phyloP scores from a whole-genome alignment of 441 rosid species.

The Gossypium lobatum region DNA sequence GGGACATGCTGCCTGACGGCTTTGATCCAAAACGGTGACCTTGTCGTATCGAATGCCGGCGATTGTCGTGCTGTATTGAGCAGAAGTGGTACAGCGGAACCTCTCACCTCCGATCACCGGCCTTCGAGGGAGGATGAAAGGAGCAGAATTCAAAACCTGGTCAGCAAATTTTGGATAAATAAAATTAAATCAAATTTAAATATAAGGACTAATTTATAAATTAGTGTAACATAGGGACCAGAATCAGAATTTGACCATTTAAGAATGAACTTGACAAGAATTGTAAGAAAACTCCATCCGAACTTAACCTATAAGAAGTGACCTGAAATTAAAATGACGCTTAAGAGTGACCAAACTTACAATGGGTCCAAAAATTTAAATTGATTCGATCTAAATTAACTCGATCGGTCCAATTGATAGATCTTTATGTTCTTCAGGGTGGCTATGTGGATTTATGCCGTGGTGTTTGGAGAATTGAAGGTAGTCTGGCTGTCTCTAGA shows the following conservation, averaged over 20 bases:
- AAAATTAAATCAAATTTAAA: no score
- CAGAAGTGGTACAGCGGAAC: slow-evolving; percentile 45
- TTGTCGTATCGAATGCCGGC: slow-evolving; percentile 56
- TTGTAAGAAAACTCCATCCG: no score
- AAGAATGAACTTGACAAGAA: no score
- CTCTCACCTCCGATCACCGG: slow-evolving; percentile 59
- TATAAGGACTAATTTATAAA: no score
- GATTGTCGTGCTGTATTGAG: slow-evolving; percentile 75
- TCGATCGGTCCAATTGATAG: no score
- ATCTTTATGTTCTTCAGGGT: slow-evolving; percentile 31
- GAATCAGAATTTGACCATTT: no score
- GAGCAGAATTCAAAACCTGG: slow-evolving; percentile 47
- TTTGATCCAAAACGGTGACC: slow-evolving; percentile 36
- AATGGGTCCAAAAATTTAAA: no score
- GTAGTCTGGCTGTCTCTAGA: slow-evolving; percentile 61
- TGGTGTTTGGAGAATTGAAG: slow-evolving; percentile 71
- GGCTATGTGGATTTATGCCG: slow-evolving; percentile 59
- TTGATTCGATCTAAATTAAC: no score
- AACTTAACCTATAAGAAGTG: no score
- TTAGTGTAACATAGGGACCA: no score
- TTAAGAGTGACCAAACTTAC: no score
- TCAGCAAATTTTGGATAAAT: slow-evolving; percentile 21
- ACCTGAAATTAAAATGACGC: no score
- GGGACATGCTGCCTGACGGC: slow-evolving; percentile 77
- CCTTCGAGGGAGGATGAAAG: slow-evolving; percentile 56